Evolutionary conservation across 2,329 filamentous ascomycete species (phyloP).

Genomic region (Fusarium napiforme): DNA sequence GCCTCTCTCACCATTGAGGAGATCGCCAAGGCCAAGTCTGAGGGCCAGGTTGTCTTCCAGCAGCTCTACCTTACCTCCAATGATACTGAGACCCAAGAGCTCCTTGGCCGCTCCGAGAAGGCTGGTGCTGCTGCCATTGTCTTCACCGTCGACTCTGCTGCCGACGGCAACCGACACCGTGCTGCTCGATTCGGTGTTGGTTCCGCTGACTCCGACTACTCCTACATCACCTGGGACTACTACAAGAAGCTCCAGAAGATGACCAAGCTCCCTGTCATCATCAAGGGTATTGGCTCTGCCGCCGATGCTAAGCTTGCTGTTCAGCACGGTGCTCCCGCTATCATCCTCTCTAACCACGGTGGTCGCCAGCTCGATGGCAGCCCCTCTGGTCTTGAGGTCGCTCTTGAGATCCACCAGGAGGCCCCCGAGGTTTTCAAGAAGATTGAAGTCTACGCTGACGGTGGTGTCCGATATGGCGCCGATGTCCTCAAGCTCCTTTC

Average conservation of each 20-base stretch:
- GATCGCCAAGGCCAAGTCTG: slow-evolving; percentile 51
- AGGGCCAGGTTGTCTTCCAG: slow-evolving; percentile 54
- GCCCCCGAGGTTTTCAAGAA: slow-evolving; percentile 53
- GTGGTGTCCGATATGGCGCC: slow-evolving; percentile 56
- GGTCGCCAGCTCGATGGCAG: slow-evolving; percentile 55
- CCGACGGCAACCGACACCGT: slow-evolving; percentile 54
- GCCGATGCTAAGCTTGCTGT: slow-evolving; percentile 51
- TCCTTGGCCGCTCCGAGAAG: slow-evolving; percentile 47
- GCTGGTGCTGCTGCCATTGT: slow-evolving; percentile 52
- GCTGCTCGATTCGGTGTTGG: slow-evolving; percentile 53
- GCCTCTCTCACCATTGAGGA: slow-evolving; percentile 51
- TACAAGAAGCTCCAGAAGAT: slow-evolving; percentile 50
- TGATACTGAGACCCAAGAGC: slow-evolving; percentile 47
- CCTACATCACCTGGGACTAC: slow-evolving; percentile 49
- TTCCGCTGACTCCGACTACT: slow-evolving; percentile 48
- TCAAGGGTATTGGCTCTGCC: slow-evolving; percentile 54
- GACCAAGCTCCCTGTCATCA: slow-evolving; percentile 53
- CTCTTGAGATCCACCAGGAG: slow-evolving; percentile 53
- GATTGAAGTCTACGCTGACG: slow-evolving; percentile 55
- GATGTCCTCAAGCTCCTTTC: slow-evolving; percentile 58
- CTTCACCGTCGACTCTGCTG: slow-evolving; percentile 55
- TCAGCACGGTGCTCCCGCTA: slow-evolving; percentile 48
- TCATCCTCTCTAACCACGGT: slow-evolving; percentile 57
- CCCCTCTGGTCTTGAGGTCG: slow-evolving; percentile 52
- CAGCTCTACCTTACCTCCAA: slow-evolving; percentile 49